Percentiles rank a stretch among this genome's conserved stretches.
phyloP scores from a whole-genome alignment of 306 rosid species.

The Cotoneaster glaucophyllus region DNA sequence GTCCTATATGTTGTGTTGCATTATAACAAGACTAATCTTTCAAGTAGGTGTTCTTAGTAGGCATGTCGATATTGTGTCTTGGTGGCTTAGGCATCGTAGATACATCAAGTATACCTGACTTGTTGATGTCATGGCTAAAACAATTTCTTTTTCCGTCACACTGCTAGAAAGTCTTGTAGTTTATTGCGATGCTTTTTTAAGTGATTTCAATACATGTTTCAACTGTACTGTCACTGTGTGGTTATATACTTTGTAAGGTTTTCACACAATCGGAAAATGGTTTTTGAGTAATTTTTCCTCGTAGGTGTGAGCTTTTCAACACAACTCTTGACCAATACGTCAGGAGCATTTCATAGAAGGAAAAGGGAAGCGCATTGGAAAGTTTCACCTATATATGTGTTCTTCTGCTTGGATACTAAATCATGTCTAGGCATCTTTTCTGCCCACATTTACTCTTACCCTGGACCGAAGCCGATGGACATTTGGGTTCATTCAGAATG shows the following conservation, averaged over 20 bases:
- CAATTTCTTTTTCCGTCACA: neutral
- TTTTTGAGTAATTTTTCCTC: conserved; percentile 18
- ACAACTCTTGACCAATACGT: conserved; percentile 86
- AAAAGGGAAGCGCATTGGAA: neutral
- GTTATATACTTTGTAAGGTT: neutral
- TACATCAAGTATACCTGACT: neutral
- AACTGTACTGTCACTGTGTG: neutral
- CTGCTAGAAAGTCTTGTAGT: neutral
- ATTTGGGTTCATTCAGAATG: neutral
- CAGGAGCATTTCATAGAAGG: conserved; percentile 68
- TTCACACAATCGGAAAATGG: neutral
- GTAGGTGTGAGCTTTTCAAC: conserved; percentile 81
- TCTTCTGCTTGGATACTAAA: neutral
- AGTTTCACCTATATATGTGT: neutral
- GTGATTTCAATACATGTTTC: neutral
- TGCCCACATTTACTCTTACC: neutral
- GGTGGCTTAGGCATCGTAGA: neutral
- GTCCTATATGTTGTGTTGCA: neutral
- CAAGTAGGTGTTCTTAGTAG: neutral
- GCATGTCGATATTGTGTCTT: neutral
- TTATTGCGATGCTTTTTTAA: neutral
- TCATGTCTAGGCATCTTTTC: neutral
- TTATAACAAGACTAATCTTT: neutral
- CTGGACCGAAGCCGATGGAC: neutral
- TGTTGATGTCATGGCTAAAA: neutral